These are phyloP conservation scores for Microbotryomycetes sp. DNA, from an alignment of 1,284 basidiomycete genomes.

Conservation along the genomic window DNA sequence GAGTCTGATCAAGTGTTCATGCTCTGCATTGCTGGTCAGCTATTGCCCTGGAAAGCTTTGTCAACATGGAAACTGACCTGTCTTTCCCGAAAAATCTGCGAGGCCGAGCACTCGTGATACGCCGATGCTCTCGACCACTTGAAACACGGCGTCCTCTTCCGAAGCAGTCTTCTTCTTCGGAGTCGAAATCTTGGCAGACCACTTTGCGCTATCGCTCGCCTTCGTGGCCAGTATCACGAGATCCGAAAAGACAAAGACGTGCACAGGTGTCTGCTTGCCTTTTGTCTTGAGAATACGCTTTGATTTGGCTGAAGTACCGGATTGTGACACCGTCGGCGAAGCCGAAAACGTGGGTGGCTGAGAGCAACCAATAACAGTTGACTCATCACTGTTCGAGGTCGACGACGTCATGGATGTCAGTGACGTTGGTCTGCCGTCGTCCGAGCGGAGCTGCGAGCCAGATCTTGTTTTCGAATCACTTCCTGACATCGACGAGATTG, in stretches of 20 bases:
- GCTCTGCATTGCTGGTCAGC: constrained; percentile 35
- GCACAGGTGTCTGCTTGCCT: constrained; percentile 40
- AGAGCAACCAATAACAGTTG: not conserved
- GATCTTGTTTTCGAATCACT: not conserved
- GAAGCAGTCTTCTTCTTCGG: constrained; percentile 35
- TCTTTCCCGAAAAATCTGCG: constrained; percentile 39
- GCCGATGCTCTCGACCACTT: constrained; percentile 51
- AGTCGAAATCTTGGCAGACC: constrained; percentile 27
- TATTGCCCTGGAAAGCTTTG: no score
- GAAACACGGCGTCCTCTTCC: constrained; percentile 39
- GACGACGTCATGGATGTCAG: constrained; percentile 4
- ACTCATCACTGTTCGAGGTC: not conserved
- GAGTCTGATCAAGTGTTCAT: constrained; percentile 45
- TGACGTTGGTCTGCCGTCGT: constrained; percentile 3
- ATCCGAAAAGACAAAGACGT: constrained; percentile 63
- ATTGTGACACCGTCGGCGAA: not conserved
- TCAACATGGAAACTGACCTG: constrained; percentile 29
- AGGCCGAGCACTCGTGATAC: constrained; percentile 53
- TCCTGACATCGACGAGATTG: constrained; percentile 1
- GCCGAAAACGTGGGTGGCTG: not conserved
- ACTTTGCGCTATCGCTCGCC: constrained; percentile 20
- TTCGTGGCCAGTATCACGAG: constrained; percentile 51
- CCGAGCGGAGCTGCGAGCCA: not conserved
- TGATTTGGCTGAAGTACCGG: no score
- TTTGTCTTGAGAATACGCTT: constrained; percentile 9